Evolutionary conservation across 108 stramenopile genomes (phyloP).

Genomic region (Stephanodiscus minutulus): DNA sequence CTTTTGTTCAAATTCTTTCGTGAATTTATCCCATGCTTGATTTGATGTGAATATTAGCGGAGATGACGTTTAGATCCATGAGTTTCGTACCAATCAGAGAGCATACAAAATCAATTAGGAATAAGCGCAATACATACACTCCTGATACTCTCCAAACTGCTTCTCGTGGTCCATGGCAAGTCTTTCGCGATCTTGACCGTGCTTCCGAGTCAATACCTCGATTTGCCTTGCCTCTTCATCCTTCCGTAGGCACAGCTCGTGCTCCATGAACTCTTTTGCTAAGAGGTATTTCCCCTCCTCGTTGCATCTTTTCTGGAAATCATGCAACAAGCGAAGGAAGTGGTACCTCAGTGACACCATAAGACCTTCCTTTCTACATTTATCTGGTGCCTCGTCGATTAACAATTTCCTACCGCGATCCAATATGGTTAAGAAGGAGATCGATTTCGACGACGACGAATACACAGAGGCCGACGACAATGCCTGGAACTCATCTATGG

Average conservation of each 20-base stretch:
- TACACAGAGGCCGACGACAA: neutral
- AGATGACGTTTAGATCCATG: too few species aligned
- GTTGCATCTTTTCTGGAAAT: conserved; percentile 18
- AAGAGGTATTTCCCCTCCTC: conserved; percentile 19
- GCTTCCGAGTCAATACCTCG: neutral
- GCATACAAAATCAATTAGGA: too few species aligned
- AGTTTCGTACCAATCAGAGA: too few species aligned
- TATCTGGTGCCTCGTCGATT: neutral
- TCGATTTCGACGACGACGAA: neutral
- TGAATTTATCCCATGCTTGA: conserved; percentile 19
- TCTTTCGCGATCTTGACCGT: neutral
- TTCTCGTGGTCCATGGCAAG: conserved; percentile 7
- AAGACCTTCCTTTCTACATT: neutral
- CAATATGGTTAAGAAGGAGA: neutral
- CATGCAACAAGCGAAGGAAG: conserved; percentile 9
- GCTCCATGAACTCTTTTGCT: conserved; percentile 26
- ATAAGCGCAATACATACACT: conserved; percentile 7
- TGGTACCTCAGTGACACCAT: neutral
- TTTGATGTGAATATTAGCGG: neutral
- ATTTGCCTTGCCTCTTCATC: conserved; percentile 18
- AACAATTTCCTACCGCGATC: neutral
- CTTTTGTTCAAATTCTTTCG: conserved; percentile 12
- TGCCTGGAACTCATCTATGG: neutral
- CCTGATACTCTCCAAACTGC: conserved; percentile 13
- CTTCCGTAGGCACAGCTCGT: conserved; percentile 5